Percentiles rank a stretch among this genome's conserved stretches.
Evolutionary conservation across 129 eudicot genomes (phyloP).

Genomic region (Chrysanthemum makinoi): DNA sequence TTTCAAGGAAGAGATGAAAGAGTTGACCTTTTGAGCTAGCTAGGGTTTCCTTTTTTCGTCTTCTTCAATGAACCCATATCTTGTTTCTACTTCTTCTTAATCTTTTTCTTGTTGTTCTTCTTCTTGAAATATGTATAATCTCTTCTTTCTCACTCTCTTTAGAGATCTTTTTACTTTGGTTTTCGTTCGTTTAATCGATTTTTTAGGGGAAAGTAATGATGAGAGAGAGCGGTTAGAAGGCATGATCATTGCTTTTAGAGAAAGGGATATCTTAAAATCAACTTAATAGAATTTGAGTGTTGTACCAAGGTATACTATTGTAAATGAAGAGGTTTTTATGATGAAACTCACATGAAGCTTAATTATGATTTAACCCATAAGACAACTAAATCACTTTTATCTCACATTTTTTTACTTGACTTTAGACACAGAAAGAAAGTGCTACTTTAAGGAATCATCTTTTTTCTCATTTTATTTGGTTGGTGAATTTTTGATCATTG

Average conservation of each 20-base stretch:
- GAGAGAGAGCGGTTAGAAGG: conserved; percentile 39
- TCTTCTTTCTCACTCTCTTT: conserved; percentile 26
- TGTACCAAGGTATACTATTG: conserved; percentile 14
- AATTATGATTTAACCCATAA: conserved; percentile 34
- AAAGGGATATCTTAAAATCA: conserved; percentile 19
- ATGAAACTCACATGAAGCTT: not conserved
- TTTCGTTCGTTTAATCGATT: conserved; percentile 28
- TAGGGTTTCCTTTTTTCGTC: conserved; percentile 37
- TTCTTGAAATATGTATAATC: not conserved
- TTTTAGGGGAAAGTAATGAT: conserved; percentile 33
- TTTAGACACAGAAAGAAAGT: conserved; percentile 13
- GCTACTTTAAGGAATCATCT: not conserved
- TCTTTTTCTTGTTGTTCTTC: conserved; percentile 18
- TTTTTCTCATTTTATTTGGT: not conserved
- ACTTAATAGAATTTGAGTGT: conserved; percentile 26
- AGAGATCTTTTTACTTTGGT: conserved; percentile 19
- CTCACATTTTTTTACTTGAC: not conserved
- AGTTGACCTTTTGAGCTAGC: conserved; percentile 35
- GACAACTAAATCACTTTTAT: conserved; percentile 12
- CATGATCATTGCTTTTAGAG: conserved; percentile 35
- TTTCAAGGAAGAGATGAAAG: conserved; percentile 24
- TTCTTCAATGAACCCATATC: conserved; percentile 32
- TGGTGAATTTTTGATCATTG: too few species aligned
- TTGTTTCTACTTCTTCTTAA: conserved; percentile 10
- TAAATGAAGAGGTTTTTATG: too few species aligned